Evolutionary conservation across 331 rosid species (phyloP).

Genomic region (Spiraea crenata): DNA sequence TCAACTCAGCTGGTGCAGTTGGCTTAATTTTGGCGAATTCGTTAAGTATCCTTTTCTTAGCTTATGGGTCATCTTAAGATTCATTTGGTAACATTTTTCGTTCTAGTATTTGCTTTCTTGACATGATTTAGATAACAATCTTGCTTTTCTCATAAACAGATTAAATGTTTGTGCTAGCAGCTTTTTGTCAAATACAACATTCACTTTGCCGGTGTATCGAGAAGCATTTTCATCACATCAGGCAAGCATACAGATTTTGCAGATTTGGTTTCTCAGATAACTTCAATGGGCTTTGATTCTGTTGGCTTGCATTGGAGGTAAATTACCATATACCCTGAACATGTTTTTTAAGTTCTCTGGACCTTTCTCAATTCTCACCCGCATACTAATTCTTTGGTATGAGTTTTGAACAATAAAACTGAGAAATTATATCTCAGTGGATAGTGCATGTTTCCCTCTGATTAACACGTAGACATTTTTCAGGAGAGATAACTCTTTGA

Average conservation of each 20-base stretch:
- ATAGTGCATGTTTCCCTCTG: neutral
- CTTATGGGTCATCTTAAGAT: neutral
- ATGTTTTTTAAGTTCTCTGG: neutral
- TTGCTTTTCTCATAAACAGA: no score
- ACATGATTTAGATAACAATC: constrained; percentile 56
- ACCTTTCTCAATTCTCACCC: neutral
- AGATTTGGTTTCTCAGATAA: no score
- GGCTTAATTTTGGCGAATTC: constrained; percentile 91
- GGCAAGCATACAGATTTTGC: no score
- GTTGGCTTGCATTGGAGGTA: no score
- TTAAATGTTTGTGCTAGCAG: no score
- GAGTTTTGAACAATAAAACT: neutral
- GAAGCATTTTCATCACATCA: no score
- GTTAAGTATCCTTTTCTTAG: constrained; percentile 66
- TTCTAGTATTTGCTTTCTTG: constrained; percentile 5
- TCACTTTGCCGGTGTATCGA: no score
- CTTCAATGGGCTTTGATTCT: no score
- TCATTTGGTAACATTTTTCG: neutral
- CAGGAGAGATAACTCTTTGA: neutral
- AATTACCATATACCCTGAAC: constrained; percentile 25
- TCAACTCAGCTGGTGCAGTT: constrained; percentile 70
- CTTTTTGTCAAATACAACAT: no score
- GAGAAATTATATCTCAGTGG: neutral
- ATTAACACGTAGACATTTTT: neutral
- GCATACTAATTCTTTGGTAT: neutral